phyloP scores from a whole-genome alignment of 2,329 filamentous ascomycete genomes.

The Diaporthe destruens region DNA sequence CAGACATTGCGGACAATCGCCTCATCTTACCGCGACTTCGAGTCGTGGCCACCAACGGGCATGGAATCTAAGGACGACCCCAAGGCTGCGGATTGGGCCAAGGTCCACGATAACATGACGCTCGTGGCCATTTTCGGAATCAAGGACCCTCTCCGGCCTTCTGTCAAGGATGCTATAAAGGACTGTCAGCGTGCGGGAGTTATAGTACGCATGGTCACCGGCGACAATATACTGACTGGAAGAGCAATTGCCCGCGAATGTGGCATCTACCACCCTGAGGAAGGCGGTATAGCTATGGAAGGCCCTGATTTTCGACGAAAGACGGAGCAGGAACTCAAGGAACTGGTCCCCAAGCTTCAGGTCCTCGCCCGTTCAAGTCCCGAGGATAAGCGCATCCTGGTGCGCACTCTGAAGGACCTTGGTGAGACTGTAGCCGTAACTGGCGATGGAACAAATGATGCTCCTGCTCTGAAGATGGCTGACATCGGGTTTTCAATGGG shows the following conservation, averaged over 20 bases:
- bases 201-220: conserved; percentile 80
- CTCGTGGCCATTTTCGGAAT: conserved; percentile 81
- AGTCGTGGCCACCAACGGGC: conserved; percentile 77
- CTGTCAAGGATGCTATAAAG: conserved; percentile 75
- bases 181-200: conserved; percentile 78
- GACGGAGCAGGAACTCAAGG: conserved; percentile 34
- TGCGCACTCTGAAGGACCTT: conserved; percentile 34
- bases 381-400: conserved; percentile 38
- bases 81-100: conserved; percentile 68
- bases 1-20: conserved; percentile 81
- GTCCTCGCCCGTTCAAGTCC: conserved; percentile 36
- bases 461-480: conserved; percentile 38
- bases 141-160: conserved; percentile 78
- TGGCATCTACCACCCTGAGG: conserved; percentile 54
- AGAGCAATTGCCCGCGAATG: conserved; percentile 74
- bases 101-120: conserved; percentile 78
- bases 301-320: conserved; percentile 35
- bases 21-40: conserved; percentile 79
- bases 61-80: conserved; percentile 71
- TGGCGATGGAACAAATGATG: conserved; percentile 37
- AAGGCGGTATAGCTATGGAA: conserved; percentile 41
- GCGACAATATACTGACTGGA: conserved; percentile 74
- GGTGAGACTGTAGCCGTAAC: conserved; percentile 37
- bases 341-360: conserved; percentile 34
- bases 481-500: conserved; percentile 38